phyloP scores from a whole-genome alignment of 2,329 filamentous ascomycete species.

The Fusarium paranaense region DNA sequence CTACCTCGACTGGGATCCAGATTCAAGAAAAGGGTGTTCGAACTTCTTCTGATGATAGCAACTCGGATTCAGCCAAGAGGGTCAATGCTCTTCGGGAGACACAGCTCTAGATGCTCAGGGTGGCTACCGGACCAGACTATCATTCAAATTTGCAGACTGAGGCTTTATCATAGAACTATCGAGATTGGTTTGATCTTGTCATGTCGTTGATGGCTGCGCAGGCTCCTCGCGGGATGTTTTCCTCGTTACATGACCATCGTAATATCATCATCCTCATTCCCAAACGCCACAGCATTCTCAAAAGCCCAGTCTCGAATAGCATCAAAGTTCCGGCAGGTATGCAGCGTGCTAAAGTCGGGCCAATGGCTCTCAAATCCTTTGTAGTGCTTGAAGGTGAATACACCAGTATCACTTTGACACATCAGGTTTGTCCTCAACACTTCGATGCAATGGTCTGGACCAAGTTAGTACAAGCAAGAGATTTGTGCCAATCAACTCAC shows the following conservation, averaged over 20 bases:
- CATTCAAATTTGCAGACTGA: no score
- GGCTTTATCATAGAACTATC: background rate
- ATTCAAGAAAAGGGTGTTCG: background rate
- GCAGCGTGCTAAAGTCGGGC: conserved; percentile 66
- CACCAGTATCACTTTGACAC: conserved; percentile 66
- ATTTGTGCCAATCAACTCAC: background rate
- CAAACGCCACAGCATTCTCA: conserved; percentile 60
- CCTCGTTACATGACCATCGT: background rate
- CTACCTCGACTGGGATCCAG: background rate
- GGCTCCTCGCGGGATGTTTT: background rate
- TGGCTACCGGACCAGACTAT: no score
- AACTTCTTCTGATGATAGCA: background rate
- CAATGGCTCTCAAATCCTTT: conserved; percentile 62
- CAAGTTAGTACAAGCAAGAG: background rate
- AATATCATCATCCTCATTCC: conserved; percentile 49
- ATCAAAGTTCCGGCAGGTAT: conserved; percentile 67
- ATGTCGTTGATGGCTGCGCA: background rate
- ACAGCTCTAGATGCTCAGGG: background rate
- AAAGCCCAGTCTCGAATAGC: conserved; percentile 63
- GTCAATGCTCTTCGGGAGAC: background rate
- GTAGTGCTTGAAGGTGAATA: conserved; percentile 64
- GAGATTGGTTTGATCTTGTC: background rate
- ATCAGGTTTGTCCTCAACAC: conserved; percentile 57
- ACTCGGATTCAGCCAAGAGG: background rate
- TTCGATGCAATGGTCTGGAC: conserved; percentile 40